These are phyloP conservation scores for Fonsecaea pugnacius DNA, from an alignment of 2,329 filamentous ascomycete species.

Conservation along the genomic window DNA sequence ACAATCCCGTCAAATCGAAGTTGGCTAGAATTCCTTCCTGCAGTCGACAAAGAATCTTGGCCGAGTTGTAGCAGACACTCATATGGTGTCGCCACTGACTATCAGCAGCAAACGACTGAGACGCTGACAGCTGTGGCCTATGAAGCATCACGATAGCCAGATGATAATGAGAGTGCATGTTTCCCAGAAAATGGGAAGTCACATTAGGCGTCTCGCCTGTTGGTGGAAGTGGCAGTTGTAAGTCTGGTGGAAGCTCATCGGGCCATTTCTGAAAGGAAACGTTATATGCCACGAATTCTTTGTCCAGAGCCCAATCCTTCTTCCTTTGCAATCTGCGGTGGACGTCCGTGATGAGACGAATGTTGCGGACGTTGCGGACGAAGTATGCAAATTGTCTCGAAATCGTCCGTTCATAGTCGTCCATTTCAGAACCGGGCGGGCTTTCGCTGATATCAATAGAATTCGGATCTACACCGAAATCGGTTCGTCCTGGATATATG, in stretches of 20 bases:
- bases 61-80: constrained; percentile 80
- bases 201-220: constrained; percentile 84
- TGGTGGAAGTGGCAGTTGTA: constrained; percentile 75
- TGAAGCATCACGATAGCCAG: constrained; percentile 84
- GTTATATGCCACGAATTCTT: constrained; percentile 78
- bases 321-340: constrained; percentile 75
- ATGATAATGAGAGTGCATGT: constrained; percentile 87
- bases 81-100: constrained; percentile 87
- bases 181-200: constrained; percentile 83
- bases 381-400: constrained; percentile 85
- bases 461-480: constrained; percentile 74
- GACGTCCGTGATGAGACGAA: constrained; percentile 74
- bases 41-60: constrained; percentile 80
- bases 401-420: constrained; percentile 75
- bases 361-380: constrained; percentile 74
- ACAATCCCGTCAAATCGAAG: constrained; percentile 77
- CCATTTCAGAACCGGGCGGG: constrained; percentile 66
- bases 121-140: constrained; percentile 78
- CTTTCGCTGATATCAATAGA: constrained; percentile 75
- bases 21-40: constrained; percentile 80
- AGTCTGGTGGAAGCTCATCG: constrained; percentile 74
- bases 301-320: constrained; percentile 85
- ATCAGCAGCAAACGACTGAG: constrained; percentile 71
- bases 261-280: constrained; percentile 77
- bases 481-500: constrained; percentile 66